Evolutionary conservation across 352 stramenopile species (phyloP).

Genomic region (Globisporangium radiosum): DNA sequence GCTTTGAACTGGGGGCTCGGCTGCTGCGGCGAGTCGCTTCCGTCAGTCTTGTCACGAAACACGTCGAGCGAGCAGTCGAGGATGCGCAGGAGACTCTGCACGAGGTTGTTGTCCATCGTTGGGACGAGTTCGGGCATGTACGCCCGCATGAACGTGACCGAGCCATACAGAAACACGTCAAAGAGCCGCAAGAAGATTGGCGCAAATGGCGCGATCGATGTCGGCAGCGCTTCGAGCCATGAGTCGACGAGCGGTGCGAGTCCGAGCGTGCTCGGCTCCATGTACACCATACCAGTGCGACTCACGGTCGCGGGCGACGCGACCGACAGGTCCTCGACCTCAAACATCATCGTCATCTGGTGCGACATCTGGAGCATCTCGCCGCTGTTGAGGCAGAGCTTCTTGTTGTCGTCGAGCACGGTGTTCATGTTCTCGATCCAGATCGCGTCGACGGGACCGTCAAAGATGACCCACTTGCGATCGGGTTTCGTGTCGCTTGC

Average conservation of each 20-base stretch:
- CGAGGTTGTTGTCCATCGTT: conserved; percentile 92
- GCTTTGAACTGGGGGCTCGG: conserved; percentile 64
- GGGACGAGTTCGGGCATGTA: conserved; percentile 87
- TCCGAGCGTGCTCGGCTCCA: conserved; percentile 91
- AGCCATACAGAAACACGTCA: conserved; percentile 87
- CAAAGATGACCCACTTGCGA: conserved; percentile 94
- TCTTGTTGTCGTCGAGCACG: conserved; percentile 95
- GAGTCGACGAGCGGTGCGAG: conserved; percentile 84
- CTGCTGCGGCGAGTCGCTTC: conserved; percentile 33
- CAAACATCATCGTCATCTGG: conserved; percentile 97
- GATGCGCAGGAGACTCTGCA: conserved; percentile 88
- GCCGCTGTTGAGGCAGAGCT: conserved; percentile 91
- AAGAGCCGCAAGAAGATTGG: conserved; percentile 77
- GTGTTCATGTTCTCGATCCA: conserved; percentile 98
- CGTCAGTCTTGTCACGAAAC: conserved; percentile 54
- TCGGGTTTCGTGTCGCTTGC: conserved; percentile 85
- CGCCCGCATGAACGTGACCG: conserved; percentile 82
- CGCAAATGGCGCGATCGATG: conserved; percentile 21
- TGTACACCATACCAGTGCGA: conserved; percentile 95
- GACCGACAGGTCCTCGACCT: conserved; percentile 93
- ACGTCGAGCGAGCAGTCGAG: conserved; percentile 86
- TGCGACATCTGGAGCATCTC: conserved; percentile 95
- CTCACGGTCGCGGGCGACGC: conserved; percentile 93
- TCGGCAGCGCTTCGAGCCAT: conserved; percentile 80
- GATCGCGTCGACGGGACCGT: conserved; percentile 92